Evolutionary conservation across 345 rosid genomes (phyloP).

Genomic region (Laguncularia racemosa): DNA sequence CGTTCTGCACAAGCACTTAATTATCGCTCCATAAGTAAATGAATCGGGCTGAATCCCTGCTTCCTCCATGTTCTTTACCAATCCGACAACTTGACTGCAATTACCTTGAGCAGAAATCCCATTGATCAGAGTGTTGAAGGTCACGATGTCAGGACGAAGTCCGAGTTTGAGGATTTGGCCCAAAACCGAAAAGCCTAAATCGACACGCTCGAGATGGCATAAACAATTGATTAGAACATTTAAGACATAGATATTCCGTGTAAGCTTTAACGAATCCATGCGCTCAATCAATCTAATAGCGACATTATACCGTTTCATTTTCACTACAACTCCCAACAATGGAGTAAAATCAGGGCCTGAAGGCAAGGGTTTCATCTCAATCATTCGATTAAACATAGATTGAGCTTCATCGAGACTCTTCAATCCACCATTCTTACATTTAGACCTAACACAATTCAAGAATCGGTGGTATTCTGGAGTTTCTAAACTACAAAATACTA

Average conservation of each 20-base stretch:
- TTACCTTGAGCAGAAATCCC: not conserved
- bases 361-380: constrained; percentile 1
- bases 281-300: not conserved
- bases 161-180: constrained; percentile 1
- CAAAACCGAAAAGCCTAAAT: not conserved
- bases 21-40: constrained; percentile 1
- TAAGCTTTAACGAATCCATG: not conserved
- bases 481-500: too few relatives aligned
- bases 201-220: not conserved
- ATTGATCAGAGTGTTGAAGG: not conserved
- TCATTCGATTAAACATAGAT: not conserved
- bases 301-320: not conserved
- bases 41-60: too few relatives aligned
- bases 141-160: not conserved
- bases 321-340: constrained; percentile 1
- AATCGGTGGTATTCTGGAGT: too few relatives aligned
- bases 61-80: too few relatives aligned
- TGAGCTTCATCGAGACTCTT: too few relatives aligned
- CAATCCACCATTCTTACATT: too few relatives aligned
- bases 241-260: not conserved
- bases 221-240: not conserved
- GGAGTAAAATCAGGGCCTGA: not conserved
- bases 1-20: not conserved
- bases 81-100: too few relatives aligned
- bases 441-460: too few relatives aligned